phyloP scores from a whole-genome alignment of 305 asterid species.

The Fraxinus sp. region DNA sequence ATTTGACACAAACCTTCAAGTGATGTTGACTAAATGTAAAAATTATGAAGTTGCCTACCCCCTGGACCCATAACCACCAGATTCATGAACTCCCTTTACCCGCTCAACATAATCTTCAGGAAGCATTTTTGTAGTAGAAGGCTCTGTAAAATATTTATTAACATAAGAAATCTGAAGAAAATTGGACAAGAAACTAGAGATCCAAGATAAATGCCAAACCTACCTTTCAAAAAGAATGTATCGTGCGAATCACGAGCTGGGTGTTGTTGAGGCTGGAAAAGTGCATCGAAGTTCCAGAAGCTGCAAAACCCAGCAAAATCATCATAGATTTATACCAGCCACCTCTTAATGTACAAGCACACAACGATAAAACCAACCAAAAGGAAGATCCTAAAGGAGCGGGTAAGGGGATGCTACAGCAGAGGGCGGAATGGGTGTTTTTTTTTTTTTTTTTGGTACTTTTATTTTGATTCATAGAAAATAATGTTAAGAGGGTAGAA shows the following conservation, averaged over 20 bases:
- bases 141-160: conserved; percentile 48
- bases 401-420: neutral
- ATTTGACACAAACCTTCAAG: conserved; percentile 13
- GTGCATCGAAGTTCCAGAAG: conserved; percentile 95
- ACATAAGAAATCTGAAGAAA: conserved; percentile 25
- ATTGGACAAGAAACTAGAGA: conserved; percentile 6
- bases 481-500: neutral
- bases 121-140: conserved; percentile 68
- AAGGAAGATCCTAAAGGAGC: neutral
- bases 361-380: neutral
- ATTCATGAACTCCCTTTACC: conserved; percentile 77
- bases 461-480: neutral
- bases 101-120: conserved; percentile 92
- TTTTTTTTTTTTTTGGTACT: no score
- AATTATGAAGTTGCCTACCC: conserved; percentile 54
- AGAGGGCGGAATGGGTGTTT: neutral
- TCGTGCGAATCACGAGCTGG: conserved; percentile 99
- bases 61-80: conserved; percentile 89
- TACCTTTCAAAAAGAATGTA: conserved; percentile 87
- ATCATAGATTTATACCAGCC: conserved; percentile 8
- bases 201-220: conserved; percentile 24
- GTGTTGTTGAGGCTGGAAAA: conserved; percentile 96
- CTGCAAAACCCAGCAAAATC: conserved; percentile 40
- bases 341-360: neutral
- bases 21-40: neutral